These are phyloP conservation scores for Vitis amurensis DNA, from an alignment of 164 flowering plant genomes.

Conservation along the genomic window DNA sequence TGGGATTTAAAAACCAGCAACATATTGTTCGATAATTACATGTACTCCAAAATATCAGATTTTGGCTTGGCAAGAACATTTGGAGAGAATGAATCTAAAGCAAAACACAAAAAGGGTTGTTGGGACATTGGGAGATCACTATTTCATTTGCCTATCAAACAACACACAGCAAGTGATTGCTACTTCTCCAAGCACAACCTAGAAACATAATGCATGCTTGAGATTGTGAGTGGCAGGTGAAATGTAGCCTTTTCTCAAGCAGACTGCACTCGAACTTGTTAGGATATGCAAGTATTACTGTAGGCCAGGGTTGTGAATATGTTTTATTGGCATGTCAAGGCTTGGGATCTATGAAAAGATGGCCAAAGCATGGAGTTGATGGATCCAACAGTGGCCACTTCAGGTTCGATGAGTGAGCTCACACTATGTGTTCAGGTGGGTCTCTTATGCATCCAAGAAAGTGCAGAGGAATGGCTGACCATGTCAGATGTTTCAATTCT, in stretches of 20 bases:
- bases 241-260: neutral
- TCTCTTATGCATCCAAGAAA: slow-evolving; percentile 18
- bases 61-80: slow-evolving; percentile 15
- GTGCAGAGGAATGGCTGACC: slow-evolving; percentile 7
- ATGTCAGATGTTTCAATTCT: slow-evolving; percentile 14
- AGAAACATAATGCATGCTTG: neutral
- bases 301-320: neutral
- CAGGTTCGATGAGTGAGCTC: neutral
- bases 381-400: neutral
- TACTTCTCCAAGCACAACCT: neutral
- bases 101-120: slow-evolving; percentile 2
- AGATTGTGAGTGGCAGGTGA: slow-evolving; percentile 12
- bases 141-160: neutral
- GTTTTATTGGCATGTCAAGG: neutral
- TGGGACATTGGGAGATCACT: slow-evolving; percentile 6
- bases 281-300: slow-evolving; percentile 6
- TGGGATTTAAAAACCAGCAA: slow-evolving; percentile 11
- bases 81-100: neutral
- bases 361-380: slow-evolving; percentile 5
- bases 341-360: slow-evolving; percentile 11
- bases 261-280: neutral
- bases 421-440: slow-evolving; percentile 6
- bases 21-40: slow-evolving; percentile 2
- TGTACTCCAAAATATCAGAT: slow-evolving; percentile 17
- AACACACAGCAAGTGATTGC: neutral